Base-by-base conservation (phyloP, 2,329 filamentous ascomycete species). In the Diaporthe batatas region DNA sequence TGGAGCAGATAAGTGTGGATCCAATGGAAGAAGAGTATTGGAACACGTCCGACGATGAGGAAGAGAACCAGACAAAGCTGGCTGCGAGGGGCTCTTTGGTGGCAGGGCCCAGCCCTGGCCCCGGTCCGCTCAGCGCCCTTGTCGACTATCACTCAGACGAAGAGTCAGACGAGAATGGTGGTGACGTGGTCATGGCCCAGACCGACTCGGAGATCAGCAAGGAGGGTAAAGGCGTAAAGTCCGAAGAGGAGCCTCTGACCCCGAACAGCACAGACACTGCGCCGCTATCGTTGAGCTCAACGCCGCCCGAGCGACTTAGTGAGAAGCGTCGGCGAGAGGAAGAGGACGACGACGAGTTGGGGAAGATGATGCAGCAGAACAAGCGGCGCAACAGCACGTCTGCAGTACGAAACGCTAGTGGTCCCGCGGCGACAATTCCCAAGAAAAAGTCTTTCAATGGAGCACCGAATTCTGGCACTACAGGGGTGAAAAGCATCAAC, bases 301-400 rank as follows among this genome's bases (percentile, higher is more conserved):
- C 92, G 0, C 92, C 92, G 4, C 93, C 92, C 0, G 94, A 98
- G 81, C 89, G 94, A 70, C 83, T 97, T 23, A 93, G 94, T 0
- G 94, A 97, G 81, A 98, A 98, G 83, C 92, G 96, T 62, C 90
- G 96, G 62, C 90, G 96, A 77, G 95, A 98, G 80, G 96, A 98
- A 72, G 94, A 97, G 75, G 96, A 98, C 58, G 95, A 98, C 71
- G 95, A 98, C 76, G 94, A 96, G 79, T 84, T 98, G n/a, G 91
- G 91, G 70, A 97, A 96, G 82, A 87, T 98, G 77, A 91, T 94
- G 76, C 68, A 65, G 44, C 85, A 89, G 64, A 86, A 85, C 78
- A 92, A 91, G 79, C 86, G 90, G 53, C 87, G 90, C 49, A 91
- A 89, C 77, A 91, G 88, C 79, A 86, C 84, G 71, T 87, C 89